phyloP scores from a whole-genome alignment of 768 basidiomycete genomes.

The Dentipellis sp. region DNA sequence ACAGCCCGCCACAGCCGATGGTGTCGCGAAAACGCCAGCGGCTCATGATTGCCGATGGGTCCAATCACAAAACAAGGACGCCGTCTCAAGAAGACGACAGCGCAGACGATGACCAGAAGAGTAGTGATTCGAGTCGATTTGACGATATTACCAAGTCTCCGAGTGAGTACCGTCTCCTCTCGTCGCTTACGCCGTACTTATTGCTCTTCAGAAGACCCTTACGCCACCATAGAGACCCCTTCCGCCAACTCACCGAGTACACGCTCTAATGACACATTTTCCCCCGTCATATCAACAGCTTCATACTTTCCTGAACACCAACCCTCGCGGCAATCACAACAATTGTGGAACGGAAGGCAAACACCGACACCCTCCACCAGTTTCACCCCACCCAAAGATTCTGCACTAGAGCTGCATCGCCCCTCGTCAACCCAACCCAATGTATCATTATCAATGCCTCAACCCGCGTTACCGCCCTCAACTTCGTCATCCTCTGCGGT shows the following conservation, averaged over 20 bases:
- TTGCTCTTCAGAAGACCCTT: background rate
- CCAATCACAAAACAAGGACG: slow-evolving; percentile 25
- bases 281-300: background rate
- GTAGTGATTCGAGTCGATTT: slow-evolving; percentile 6
- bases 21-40: slow-evolving; percentile 43
- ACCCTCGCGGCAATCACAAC: background rate
- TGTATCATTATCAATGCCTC: background rate
- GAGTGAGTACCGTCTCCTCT: background rate
- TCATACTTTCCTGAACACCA: slow-evolving; percentile 2
- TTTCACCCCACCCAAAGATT: background rate
- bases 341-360: background rate
- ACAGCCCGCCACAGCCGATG: slow-evolving; percentile 24
- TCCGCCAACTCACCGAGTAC: background rate
- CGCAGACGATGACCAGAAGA: slow-evolving; percentile 32
- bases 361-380: background rate
- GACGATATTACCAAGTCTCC: background rate
- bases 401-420: slow-evolving; percentile 13
- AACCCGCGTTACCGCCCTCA: background rate
- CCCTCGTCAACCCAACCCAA: slow-evolving; percentile 1
- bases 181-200: background rate
- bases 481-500: no score
- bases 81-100: slow-evolving; percentile 25
- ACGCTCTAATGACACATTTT: background rate
- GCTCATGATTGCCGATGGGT: slow-evolving; percentile 58
- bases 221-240: background rate